A percentile compares a stretch with the other conserved stretches of the same genome.
These are phyloP conservation scores for Teratosphaeria pseudoeucalypti DNA, from an alignment of 2,329 filamentous ascomycete genomes.

Conservation along the genomic window DNA sequence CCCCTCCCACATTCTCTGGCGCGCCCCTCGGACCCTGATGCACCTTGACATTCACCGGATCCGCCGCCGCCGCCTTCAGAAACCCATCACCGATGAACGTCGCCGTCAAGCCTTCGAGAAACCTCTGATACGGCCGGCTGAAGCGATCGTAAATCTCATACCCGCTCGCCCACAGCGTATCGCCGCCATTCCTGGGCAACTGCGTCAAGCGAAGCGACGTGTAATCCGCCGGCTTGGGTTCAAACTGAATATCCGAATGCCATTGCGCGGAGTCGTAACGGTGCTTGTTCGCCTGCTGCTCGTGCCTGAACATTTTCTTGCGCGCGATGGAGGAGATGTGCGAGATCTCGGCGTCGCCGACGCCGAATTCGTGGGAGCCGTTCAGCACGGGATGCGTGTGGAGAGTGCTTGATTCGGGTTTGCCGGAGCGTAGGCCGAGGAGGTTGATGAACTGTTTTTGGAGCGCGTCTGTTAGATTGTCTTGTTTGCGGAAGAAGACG, in stretches of 20 bases:
- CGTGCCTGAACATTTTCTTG: conserved; percentile 20
- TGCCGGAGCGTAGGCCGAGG: conserved; percentile 50
- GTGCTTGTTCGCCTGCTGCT: conserved; percentile 1
- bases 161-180: conserved; percentile 34
- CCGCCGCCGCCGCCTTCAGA: conserved; percentile 29
- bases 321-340: conserved; percentile 29
- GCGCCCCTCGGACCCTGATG: conserved; percentile 5
- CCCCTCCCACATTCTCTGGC: conserved; percentile 44
- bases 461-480: conserved; percentile 49
- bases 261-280: conserved; percentile 27
- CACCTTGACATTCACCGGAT: conserved; percentile 34
- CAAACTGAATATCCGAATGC: conserved; percentile 40
- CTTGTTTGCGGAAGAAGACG: conserved; percentile 59
- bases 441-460: conserved; percentile 54
- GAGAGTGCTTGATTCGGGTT: conserved; percentile 46
- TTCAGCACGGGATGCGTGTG: conserved; percentile 50
- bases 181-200: conserved; percentile 32
- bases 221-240: conserved; percentile 32
- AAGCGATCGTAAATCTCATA: conserved; percentile 50
- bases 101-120: conserved; percentile 47
- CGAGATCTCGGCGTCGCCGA: conserved; percentile 29
- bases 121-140: conserved; percentile 46
- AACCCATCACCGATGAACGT: conserved; percentile 14
- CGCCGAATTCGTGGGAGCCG: conserved; percentile 33
- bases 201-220: conserved; percentile 28